Base-by-base conservation (phyloP, 169 alveolate genomes). In the Plasmodium yoelii region DNA sequence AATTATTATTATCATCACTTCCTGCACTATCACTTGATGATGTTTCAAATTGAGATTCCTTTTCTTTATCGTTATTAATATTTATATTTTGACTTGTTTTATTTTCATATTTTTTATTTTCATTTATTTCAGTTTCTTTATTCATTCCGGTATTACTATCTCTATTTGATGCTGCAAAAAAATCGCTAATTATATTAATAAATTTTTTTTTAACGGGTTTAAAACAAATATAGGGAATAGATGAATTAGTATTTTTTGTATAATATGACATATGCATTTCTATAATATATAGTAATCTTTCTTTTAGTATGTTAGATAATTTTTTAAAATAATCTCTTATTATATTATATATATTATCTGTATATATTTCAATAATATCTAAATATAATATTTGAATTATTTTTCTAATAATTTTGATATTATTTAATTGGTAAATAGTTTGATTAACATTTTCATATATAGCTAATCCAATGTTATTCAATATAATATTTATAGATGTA, bases 181-280 rank as follows among this genome's bases (percentile, higher is more conserved):
- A 86, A 1, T 71, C 84, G 15, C 71, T 86, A 22, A 86, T 55
- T 42, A 86, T 86, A 19, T 86, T 59, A 9, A 18, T 71, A 47
- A 86, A 70, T 70, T 86, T 86, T 46, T 57, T 86, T n/a, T 64
- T 86, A 18, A 86, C 53, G 1, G 91, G 87, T 53, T 86, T n/a
- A 26, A 86, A 86, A 64, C 91, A 86, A 5, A 70, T 68, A 44
- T 70, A 86, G 12, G 91, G 91, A 9, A 86, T 69, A 18, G n/a
- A 15, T 10, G 49, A 13, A 49, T 10, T 24, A 3, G 39, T 22
- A 65, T 86, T 86, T 69, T 86, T 86, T 26, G 91, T 86, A 46
- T 86, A 86, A 5, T 86, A 86, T 1, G 91, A 86, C n/a, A 86
- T 86, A 28, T 86, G 71, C 59, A 86, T 59, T 63, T 86, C 91